These are phyloP conservation scores for Termitomyces bulborhizus DNA, from an alignment of 768 basidiomycete genomes.

Conservation along the genomic window DNA sequence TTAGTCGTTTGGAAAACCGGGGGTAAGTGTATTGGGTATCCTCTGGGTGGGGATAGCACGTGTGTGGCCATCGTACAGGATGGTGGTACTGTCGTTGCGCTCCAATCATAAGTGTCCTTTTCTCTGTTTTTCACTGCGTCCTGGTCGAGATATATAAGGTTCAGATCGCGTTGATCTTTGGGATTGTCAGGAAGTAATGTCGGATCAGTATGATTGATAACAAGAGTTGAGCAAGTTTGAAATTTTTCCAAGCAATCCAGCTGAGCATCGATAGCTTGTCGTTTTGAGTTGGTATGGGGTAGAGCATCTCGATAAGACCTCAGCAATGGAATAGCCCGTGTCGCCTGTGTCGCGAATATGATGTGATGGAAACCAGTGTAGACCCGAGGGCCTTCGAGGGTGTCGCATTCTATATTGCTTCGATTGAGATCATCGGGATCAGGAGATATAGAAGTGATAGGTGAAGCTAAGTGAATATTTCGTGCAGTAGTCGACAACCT, in stretches of 20 bases:
- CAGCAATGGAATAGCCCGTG: constrained; percentile 51
- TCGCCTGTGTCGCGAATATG: constrained; percentile 71
- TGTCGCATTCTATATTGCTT: constrained; percentile 32
- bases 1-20: constrained; percentile 70
- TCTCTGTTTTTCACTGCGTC: neutral
- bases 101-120: constrained; percentile 7
- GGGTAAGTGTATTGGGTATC: constrained; percentile 24
- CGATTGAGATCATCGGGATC: constrained; percentile 27
- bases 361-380: constrained; percentile 57
- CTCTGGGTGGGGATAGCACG: constrained; percentile 34
- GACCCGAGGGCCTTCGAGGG: constrained; percentile 19
- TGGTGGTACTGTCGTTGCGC: constrained; percentile 27
- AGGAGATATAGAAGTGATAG: constrained; percentile 39
- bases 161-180: constrained; percentile 58
- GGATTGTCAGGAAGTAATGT: constrained; percentile 45
- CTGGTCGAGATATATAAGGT: constrained; percentile 36
- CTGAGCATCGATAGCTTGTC: constrained; percentile 29
- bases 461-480: constrained; percentile 49
- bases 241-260: constrained; percentile 47
- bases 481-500: constrained; percentile 39
- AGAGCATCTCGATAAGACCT: constrained; percentile 37
- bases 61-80: constrained; percentile 72
- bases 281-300: constrained; percentile 17
- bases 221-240: constrained; percentile 47
- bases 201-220: constrained; percentile 67